A percentile compares a stretch with the other conserved stretches of the same genome.
phyloP scores from a whole-genome alignment of 75 land plant genomes.

The Isoetes taiwanensis region DNA sequence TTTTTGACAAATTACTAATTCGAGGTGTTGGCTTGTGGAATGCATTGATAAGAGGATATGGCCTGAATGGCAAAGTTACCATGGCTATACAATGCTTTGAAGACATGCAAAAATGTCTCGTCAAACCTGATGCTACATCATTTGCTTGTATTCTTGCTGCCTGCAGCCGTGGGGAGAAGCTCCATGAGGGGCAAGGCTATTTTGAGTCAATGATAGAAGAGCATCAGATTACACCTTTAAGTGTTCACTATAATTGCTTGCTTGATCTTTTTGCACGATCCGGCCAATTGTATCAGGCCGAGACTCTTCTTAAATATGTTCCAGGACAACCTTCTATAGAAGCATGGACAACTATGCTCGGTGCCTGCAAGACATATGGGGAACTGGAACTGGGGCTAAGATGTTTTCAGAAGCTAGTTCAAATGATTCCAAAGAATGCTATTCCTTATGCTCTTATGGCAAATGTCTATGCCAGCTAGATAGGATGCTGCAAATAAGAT shows the following conservation, averaged over 20 bases:
- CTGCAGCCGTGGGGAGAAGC: slow-evolving; percentile 5
- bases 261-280: slow-evolving; percentile 10
- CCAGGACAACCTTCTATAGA: slow-evolving; percentile 33
- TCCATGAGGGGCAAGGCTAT: slow-evolving; percentile 7
- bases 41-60: background rate
- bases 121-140: background rate
- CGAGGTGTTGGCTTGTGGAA: background rate
- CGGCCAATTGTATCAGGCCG: slow-evolving; percentile 31
- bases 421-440: slow-evolving; percentile 36
- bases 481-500: slow-evolving; percentile 29
- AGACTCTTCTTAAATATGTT: slow-evolving; percentile 34
- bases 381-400: slow-evolving; percentile 35
- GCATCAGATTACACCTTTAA: background rate
- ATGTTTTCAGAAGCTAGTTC: slow-evolving; percentile 33
- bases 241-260: slow-evolving; percentile 8
- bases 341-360: slow-evolving; percentile 47
- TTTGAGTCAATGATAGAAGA: slow-evolving; percentile 8
- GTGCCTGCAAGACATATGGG: slow-evolving; percentile 35
- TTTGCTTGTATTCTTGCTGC: slow-evolving; percentile 8
- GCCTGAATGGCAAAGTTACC: background rate
- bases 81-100: slow-evolving; percentile 3
- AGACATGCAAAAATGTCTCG: background rate
- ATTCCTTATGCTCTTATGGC: slow-evolving; percentile 40
- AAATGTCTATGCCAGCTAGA: slow-evolving; percentile 35
- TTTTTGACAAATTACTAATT: background rate